These are phyloP conservation scores for Beauveria australis DNA, from an alignment of 2,329 filamentous ascomycete species.

Conservation along the genomic window DNA sequence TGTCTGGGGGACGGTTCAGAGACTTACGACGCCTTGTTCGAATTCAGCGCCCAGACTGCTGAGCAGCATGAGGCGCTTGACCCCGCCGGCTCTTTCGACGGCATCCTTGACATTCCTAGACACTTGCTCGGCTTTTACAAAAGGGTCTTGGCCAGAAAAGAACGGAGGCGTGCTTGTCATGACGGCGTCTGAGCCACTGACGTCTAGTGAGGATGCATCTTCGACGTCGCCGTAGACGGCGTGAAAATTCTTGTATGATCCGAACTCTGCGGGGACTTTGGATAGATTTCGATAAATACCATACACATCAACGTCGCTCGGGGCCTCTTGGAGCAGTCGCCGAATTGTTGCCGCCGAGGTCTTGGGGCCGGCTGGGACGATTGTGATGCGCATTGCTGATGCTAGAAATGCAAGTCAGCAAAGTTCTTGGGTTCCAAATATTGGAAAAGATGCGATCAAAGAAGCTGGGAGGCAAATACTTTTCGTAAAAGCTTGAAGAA, in stretches of 20 bases:
- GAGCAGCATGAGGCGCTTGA: slow-evolving; percentile 25
- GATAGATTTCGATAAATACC: slow-evolving; percentile 18
- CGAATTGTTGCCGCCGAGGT: slow-evolving; percentile 20
- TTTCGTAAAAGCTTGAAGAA: not conserved
- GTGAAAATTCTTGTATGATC: slow-evolving; percentile 15
- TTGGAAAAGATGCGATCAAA: not conserved
- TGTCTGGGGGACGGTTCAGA: no score
- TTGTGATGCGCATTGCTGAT: slow-evolving; percentile 17
- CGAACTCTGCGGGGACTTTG: slow-evolving; percentile 18
- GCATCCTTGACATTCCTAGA: slow-evolving; percentile 21
- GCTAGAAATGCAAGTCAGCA: not conserved
- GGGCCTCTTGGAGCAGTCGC: slow-evolving; percentile 15
- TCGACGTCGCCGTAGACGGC: slow-evolving; percentile 19
- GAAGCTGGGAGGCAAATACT: not conserved
- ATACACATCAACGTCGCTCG: slow-evolving; percentile 4
- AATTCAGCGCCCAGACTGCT: slow-evolving; percentile 26
- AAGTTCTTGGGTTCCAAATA: no score
- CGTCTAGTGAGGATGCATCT: slow-evolving; percentile 16
- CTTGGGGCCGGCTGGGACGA: slow-evolving; percentile 19
- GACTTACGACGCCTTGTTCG: slow-evolving; percentile 22
- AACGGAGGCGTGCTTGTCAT: slow-evolving; percentile 18
- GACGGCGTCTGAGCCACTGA: slow-evolving; percentile 18
- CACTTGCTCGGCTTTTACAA: not conserved
- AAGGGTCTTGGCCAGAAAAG: slow-evolving; percentile 13
- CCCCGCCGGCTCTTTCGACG: slow-evolving; percentile 16